A percentile compares a stretch with the other conserved stretches of the same genome.
Conservation (phyloP, 208 protist species). For the Crithidia sp. region DNA sequence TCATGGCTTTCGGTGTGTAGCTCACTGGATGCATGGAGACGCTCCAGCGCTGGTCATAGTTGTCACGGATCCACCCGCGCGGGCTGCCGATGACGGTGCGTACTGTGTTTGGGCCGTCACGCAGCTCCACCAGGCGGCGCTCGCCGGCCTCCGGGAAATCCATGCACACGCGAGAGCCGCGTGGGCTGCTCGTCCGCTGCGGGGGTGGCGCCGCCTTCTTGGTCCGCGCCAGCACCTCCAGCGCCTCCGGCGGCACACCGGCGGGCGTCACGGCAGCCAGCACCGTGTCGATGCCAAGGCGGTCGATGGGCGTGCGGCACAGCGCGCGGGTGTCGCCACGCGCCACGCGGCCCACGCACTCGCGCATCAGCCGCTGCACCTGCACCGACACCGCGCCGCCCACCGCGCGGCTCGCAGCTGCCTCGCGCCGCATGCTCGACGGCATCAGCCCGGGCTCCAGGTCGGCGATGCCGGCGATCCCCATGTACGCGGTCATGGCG, state of each 20-base stretch:
- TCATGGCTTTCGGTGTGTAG: too few species aligned
- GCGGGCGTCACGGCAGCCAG: not conserved
- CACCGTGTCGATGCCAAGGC: conserved; percentile 14
- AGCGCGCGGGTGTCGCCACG: not conserved
- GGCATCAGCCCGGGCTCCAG: conserved; percentile 27
- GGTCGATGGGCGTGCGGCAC: not conserved
- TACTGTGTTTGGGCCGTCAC: not conserved
- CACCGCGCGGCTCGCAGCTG: conserved; percentile 9
- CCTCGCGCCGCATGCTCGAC: conserved; percentile 25
- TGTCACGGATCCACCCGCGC: conserved; percentile 9
- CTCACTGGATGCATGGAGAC: not conserved
- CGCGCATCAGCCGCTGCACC: conserved; percentile 29
- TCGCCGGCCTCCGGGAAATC: too few species aligned
- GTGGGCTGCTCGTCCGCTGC: not conserved
- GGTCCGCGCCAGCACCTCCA: too few species aligned
- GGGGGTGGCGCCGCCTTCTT: not conserved
- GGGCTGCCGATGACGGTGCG: not conserved
- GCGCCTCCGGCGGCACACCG: too few species aligned
- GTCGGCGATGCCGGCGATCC: conserved; percentile 23
- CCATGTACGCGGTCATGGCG: conserved; percentile 32
- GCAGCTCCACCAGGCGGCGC: conserved; percentile 3
- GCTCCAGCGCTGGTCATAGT: conserved; percentile 5
- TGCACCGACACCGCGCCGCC: conserved; percentile 23
- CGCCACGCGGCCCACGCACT: conserved; percentile 21
- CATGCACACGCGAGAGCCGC: too few species aligned